These are phyloP conservation scores for Coemansia sp. DNA, from an alignment of 192 early-diverging fungal genomes.

Conservation along the genomic window DNA sequence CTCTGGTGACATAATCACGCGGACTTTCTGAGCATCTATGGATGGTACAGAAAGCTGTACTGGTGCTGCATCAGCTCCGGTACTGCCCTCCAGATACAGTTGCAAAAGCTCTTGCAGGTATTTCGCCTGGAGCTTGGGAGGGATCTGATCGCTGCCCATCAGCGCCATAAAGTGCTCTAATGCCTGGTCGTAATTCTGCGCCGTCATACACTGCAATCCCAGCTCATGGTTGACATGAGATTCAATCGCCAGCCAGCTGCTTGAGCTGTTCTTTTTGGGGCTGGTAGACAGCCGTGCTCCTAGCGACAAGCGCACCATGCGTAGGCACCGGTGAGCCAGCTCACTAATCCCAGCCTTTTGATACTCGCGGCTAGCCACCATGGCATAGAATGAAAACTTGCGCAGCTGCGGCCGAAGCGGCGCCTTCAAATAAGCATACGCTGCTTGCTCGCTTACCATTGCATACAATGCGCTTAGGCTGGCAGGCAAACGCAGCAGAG, in stretches of 20 bases:
- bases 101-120: conserved; percentile 52
- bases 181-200: conserved; percentile 71
- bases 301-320: conserved; percentile 41
- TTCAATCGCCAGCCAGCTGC: conserved; percentile 57
- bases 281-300: conserved; percentile 5
- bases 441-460: conserved; percentile 87
- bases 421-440: conserved; percentile 68
- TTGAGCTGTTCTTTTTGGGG: background rate
- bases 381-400: conserved; percentile 87
- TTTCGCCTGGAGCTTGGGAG: conserved; percentile 45
- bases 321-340: conserved; percentile 80
- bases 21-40: conserved; percentile 48
- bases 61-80: background rate
- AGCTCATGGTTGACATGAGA: conserved; percentile 88
- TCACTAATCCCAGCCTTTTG: conserved; percentile 69
- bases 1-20: conserved; percentile 46
- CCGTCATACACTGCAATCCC: conserved; percentile 74
- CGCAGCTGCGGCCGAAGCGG: conserved; percentile 65
- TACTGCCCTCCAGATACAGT: conserved; percentile 36
- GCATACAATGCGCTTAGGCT: conserved; percentile 66
- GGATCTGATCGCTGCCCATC: conserved; percentile 54
- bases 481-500: conserved; percentile 41
- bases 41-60: conserved; percentile 61
- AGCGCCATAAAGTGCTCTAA: conserved; percentile 77
- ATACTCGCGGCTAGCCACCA: conserved; percentile 83